Evolutionary conservation across 768 basidiomycete species (phyloP).

Genomic region (Tricholoma flavovirens): DNA sequence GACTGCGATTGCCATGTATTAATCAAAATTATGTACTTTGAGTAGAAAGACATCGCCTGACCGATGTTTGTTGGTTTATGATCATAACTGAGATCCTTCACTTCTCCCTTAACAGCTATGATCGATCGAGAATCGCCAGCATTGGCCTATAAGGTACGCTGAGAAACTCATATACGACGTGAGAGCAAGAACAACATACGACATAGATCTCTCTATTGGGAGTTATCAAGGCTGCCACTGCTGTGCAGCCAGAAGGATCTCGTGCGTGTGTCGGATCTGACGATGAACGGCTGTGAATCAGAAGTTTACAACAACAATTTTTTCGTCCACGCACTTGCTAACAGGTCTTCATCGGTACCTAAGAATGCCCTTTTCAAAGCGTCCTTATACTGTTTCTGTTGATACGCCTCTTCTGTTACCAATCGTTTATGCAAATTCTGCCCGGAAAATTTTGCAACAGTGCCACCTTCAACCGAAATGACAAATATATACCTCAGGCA

Average conservation of each 20-base stretch:
- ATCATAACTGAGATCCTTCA: constrained; percentile 85
- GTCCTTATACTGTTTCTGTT: constrained; percentile 58
- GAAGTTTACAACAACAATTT: neutral
- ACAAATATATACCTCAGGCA: constrained; percentile 8
- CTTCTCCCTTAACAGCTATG: constrained; percentile 77
- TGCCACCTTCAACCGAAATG: constrained; percentile 47
- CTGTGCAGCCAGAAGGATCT: constrained; percentile 96
- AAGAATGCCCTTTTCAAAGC: constrained; percentile 88
- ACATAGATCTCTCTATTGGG: constrained; percentile 73
- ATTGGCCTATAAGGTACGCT: constrained; percentile 65
- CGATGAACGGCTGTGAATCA: constrained; percentile 12
- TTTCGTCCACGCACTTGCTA: constrained; percentile 54
- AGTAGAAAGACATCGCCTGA: constrained; percentile 20
- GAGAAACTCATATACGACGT: constrained; percentile 7
- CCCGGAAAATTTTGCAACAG: constrained; percentile 85
- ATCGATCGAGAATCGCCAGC: constrained; percentile 96
- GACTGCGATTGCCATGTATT: constrained; percentile 32
- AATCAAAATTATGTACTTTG: constrained; percentile 1
- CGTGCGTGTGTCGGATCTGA: constrained; percentile 80
- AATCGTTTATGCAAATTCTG: constrained; percentile 78
- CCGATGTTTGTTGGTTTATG: constrained; percentile 91
- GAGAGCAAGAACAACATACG: constrained; percentile 38
- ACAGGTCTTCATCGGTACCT: constrained; percentile 90
- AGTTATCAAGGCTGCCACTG: constrained; percentile 83
- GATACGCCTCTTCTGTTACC: constrained; percentile 65